Base-by-base conservation (phyloP, 2,329 filamentous ascomycete species). In the Botrytis byssoidea region DNA sequence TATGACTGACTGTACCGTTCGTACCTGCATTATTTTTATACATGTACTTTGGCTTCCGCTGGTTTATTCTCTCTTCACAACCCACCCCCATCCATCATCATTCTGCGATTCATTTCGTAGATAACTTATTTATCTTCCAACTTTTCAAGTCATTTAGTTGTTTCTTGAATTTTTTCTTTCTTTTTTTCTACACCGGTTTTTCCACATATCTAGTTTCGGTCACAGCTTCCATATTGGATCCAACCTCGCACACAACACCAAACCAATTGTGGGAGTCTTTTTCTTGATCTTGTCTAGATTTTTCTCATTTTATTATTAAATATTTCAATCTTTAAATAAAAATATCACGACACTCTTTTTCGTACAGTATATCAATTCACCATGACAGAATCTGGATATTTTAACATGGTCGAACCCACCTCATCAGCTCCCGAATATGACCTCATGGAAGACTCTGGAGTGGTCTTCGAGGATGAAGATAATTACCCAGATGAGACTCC, bases 21-120 rank as follows among this genome's bases (percentile, higher is more conserved):
- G 48, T 72, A 72, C 70, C 63, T 67, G 70, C 70, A 72, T 72
- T 72, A 37, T 72, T 72, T 72, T 72, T 68, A 68, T 68, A 68
- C 46, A 32, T 57, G 25, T 72, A 59, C 63, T 72, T 37, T 66
- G 35, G 18, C 2, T 68, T 46, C 37, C 40, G 40, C 37, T 12
- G 29, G 37, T 44, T 72, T 44, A 46, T 66, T 67, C 61, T 57
- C 64, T 55, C 51, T 72, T 44, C 70, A 72, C 61, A 72, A 35
- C n/a, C 20, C 61, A 46, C 37, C 63, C 20, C 29, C n/a, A 35
- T 40, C 35, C 60, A 63, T 67, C 64, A 51, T 68, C 32, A 37
- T 40, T 68, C 46, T 68, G 65, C 65, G 46, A 68, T 68, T 55
- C 9, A 22, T 16, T 29, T 68, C 46, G 46, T 37, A 68, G 35